Base-by-base conservation (phyloP, 176 grass and related monocot genomes). In the Avena eriantha region DNA sequence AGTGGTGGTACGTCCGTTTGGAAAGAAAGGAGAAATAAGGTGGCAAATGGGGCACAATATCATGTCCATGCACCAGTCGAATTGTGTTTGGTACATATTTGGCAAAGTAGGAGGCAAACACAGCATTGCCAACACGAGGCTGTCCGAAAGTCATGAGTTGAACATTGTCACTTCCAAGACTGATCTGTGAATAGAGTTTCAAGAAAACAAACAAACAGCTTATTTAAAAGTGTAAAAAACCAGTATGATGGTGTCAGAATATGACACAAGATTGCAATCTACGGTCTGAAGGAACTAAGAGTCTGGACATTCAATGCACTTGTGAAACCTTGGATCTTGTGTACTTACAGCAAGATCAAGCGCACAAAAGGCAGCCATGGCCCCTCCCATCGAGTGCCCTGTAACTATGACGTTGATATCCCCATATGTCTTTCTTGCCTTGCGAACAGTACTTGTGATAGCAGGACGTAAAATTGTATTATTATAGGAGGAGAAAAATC, bases 41-140 rank as follows among this genome's bases (percentile, higher is more conserved):
- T 24, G 93, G 93, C 83, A 95, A 92, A 88, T 92, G 90, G 50
- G 93, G 93, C 50, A 94, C 92, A 33, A 94, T 80, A 87, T 92
- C 92, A 69, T 76, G 87, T 61, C 33, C 90, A 3, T 94, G 92
- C 76, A 85, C 89, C 54, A 94, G 59, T 61, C 92, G 84, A 80
- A 92, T 79, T 29, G 87, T 88, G 45, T 89, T 83, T 17, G 85
- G 87, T 39, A 94, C 89, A 65, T 89, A 86, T 94, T 87, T 56
- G 10, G 84, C 79, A 2, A 94, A 94, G 77, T 76, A 89, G 29
- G 84, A 86, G 9, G 89, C 84, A 48, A 94, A 94, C 76, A 35
- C 89, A 90, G 90, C 82, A 84, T 92, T 95, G 54, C 93, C 90
- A 78, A 95, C 87, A 80, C 92, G 92, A 55, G 92, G 92, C 11